These are phyloP conservation scores for Entomortierella beljakovae DNA, from an alignment of 192 early-diverging fungal genomes.

Conservation along the genomic window DNA sequence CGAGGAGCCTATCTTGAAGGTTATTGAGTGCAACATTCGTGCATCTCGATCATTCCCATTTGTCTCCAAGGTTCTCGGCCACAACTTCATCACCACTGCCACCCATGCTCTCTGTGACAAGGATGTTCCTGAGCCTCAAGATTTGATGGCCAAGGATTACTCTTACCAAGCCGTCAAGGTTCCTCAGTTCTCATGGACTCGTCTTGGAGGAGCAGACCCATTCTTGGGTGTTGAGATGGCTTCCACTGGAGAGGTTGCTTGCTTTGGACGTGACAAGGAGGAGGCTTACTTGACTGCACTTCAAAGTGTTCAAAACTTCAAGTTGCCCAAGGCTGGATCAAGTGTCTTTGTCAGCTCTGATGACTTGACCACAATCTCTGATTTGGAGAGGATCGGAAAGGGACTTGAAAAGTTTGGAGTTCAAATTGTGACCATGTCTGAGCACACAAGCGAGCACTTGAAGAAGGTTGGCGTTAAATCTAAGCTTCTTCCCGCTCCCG, in stretches of 20 bases:
- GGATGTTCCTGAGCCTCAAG: constrained; percentile 65
- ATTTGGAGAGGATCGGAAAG: constrained; percentile 78
- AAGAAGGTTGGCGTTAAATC: constrained; percentile 49
- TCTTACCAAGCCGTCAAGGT: constrained; percentile 93
- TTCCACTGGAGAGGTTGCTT: constrained; percentile 97
- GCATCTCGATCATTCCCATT: constrained; percentile 99
- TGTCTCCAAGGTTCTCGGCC: constrained; percentile 93
- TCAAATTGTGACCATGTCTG: constrained; percentile 76
- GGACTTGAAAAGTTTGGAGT: constrained; percentile 74
- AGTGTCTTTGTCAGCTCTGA: constrained; percentile 79
- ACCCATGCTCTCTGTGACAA: constrained; percentile 82
- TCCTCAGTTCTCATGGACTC: constrained; percentile 97
- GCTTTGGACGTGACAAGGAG: constrained; percentile 91
- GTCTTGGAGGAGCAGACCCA: constrained; percentile 95
- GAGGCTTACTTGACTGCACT: constrained; percentile 89
- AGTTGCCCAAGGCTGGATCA: constrained; percentile 76
- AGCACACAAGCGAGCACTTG: constrained; percentile 65
- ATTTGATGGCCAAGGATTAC: constrained; percentile 68
- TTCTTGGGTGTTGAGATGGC: constrained; percentile 99
- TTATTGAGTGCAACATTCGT: constrained; percentile 98
- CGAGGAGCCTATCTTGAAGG: constrained; percentile 78
- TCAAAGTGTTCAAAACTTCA: constrained; percentile 92
- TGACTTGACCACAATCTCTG: constrained; percentile 74
- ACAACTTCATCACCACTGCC: constrained; percentile 93
- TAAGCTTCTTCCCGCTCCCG: constrained; percentile 56